Evolutionary conservation across 768 basidiomycete genomes (phyloP), one percentile per base, ranked within the genome.

Genomic region (Clitopilus hobsonii): DNA sequence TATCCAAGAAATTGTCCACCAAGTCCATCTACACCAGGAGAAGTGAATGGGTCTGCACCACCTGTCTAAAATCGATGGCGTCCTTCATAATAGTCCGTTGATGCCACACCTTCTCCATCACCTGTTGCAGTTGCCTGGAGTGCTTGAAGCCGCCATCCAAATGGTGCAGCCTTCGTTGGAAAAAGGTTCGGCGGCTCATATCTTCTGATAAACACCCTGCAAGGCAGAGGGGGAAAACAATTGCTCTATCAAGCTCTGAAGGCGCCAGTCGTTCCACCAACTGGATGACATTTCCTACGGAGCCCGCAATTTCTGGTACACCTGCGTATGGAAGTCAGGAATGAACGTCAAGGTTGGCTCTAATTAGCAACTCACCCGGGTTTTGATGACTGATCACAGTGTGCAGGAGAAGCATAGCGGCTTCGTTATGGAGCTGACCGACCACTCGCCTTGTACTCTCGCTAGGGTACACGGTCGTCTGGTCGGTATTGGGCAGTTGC

Each of bases 161-260:
- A 26, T 65, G 69, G 23, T 80, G 76, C 49, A 89, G 65, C 49
- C 85, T 75, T 22, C 71, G 69, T 62, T 82, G 85, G 66, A 88
- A 73, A 60, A 84, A 77, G 51, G 84, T 82, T 29, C 84, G 76
- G 49, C 74, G 74, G 36, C 67, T 71, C 16, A 75, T 80, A 65
- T 86, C 82, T 66, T 89, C 84, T 45, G 87, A 81, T 78, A 91
- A 78, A 66, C 83, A 83, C 5, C 86, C 90, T 26, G 85, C 83
- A 38, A 93, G 72, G 65, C 83, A 86, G 54, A 89, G 78, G 25
- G 90, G 89, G 69, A 91, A 86, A 20, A 89, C 73, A 38, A 91
- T 68, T 6, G 80, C 76, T 54, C 87, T 81, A 67, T 93, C 90
- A 38, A 82, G 68, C 55, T 80, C 74, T 14, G 84, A 83, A 38